Conservation (phyloP, 2,329 filamentous ascomycete genomes). For the Fonsecaea erecta region DNA sequence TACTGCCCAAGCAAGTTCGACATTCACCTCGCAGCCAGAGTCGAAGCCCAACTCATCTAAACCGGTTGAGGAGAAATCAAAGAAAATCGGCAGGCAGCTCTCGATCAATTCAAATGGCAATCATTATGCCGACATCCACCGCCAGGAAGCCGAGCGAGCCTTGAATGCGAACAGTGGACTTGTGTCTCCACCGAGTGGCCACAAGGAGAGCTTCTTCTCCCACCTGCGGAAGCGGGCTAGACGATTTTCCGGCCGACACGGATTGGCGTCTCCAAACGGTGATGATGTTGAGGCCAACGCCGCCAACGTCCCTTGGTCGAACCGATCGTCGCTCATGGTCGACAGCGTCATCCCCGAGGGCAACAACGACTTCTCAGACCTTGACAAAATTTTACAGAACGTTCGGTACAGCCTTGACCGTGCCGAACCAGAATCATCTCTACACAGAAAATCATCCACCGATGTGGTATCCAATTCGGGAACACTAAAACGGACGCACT, state of each 20-base stretch:
- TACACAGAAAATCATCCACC: conserved; percentile 18
- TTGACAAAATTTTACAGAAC: conserved; percentile 65
- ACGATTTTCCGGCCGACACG: conserved; percentile 87
- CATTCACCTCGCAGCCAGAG: conserved; percentile 57
- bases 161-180: conserved; percentile 80
- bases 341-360: conserved; percentile 55
- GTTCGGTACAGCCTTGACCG: conserved; percentile 63
- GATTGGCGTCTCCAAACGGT: conserved; percentile 75
- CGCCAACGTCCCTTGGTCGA: conserved; percentile 87
- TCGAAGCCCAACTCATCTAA: conserved; percentile 32
- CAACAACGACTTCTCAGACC: conserved; percentile 60
- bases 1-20: conserved; percentile 80
- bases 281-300: conserved; percentile 94
- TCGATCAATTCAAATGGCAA: conserved; percentile 91
- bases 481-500: conserved; percentile 35
- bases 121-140: conserved; percentile 86
- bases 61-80: conserved; percentile 67
- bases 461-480: conserved; percentile 29
- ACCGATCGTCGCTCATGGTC: conserved; percentile 80
- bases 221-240: conserved; percentile 92
- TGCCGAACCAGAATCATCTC: conserved; percentile 18
- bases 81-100: conserved; percentile 93
- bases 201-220: conserved; percentile 97
- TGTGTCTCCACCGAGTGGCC: conserved; percentile 74
- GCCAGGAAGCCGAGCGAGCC: conserved; percentile 88